Conservation (phyloP, 2,329 filamentous ascomycete genomes). For the Bisporella sp. region DNA sequence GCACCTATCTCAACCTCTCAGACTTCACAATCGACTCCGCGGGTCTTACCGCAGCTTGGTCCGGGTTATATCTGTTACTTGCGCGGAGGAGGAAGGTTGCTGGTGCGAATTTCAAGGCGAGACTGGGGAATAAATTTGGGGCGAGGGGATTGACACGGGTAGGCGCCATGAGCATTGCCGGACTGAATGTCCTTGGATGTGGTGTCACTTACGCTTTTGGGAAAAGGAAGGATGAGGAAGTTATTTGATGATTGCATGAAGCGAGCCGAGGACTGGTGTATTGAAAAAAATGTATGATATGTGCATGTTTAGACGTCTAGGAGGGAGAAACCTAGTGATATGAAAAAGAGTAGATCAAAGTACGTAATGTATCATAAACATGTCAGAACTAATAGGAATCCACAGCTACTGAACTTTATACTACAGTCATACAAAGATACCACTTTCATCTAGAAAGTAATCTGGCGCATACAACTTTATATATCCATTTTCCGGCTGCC, state of each 20-base stretch:
- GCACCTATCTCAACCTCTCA: slow-evolving; percentile 57
- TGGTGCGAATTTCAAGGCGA: slow-evolving; percentile 20
- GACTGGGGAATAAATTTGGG: slow-evolving; percentile 40
- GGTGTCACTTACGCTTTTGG: slow-evolving; percentile 46
- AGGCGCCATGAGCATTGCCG: slow-evolving; percentile 42
- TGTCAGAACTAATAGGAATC: too few relatives aligned
- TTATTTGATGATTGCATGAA: slow-evolving; percentile 7
- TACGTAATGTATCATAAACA: too few relatives aligned
- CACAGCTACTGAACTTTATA: too few relatives aligned
- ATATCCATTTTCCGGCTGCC: too few relatives aligned
- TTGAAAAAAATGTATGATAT: slow-evolving; percentile 1
- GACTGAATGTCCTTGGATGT: slow-evolving; percentile 41
- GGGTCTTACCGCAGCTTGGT: slow-evolving; percentile 58
- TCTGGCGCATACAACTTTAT: too few relatives aligned
- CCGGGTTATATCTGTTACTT: slow-evolving; percentile 56
- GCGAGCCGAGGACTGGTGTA: not conserved
- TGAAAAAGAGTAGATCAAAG: not conserved
- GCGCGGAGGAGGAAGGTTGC: slow-evolving; percentile 44
- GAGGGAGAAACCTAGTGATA: not conserved
- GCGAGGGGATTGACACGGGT: slow-evolving; percentile 45
- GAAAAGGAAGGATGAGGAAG: slow-evolving; percentile 27
- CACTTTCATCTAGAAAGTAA: too few relatives aligned
- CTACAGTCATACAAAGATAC: too few relatives aligned
- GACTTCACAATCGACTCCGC: slow-evolving; percentile 57
- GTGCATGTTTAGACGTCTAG: not conserved